Conservation (phyloP, 352 stramenopile species). For the Phytophthora citricola region DNA sequence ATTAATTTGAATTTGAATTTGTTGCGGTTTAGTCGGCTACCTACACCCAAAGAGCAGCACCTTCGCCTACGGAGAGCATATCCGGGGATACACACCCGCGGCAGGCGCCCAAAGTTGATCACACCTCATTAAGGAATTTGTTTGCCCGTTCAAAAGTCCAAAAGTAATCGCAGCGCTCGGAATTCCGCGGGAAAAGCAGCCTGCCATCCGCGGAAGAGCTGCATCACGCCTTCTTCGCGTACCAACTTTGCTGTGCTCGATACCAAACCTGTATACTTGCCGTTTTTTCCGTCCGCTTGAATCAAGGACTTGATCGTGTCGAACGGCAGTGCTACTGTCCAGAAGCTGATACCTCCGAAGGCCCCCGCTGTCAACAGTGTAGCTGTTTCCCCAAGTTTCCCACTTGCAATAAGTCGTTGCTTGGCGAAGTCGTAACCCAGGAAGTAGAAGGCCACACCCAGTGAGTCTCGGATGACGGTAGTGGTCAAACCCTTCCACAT, state of each 20-base stretch:
- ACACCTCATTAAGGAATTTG: conserved; percentile 53
- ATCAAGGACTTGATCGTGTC: conserved; percentile 89
- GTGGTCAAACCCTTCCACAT: conserved; percentile 83
- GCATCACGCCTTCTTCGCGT: conserved; percentile 58
- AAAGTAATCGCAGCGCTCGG: conserved; percentile 82
- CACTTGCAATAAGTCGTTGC: conserved; percentile 32
- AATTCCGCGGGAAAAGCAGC: conserved; percentile 76
- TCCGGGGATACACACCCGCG: too few species aligned
- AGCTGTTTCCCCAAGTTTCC: conserved; percentile 49
- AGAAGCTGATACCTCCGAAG: conserved; percentile 86
- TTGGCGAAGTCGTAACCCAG: conserved; percentile 83
- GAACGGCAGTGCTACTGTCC: conserved; percentile 84
- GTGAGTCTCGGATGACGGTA: conserved; percentile 82
- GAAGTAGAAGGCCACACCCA: conserved; percentile 89
- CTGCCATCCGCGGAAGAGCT: conserved; percentile 84
- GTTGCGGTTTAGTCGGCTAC: conserved; percentile 13
- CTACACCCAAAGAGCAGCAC: too few species aligned
- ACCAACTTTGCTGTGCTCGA: conserved; percentile 48
- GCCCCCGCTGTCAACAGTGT: conserved; percentile 72
- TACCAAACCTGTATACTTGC: conserved; percentile 58
- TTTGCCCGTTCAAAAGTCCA: conserved; percentile 77
- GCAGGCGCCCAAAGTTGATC: conserved; percentile 1
- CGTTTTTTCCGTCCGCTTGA: conserved; percentile 61
- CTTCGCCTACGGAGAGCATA: too few species aligned
- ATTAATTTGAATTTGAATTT: conserved; percentile 43